These are phyloP conservation scores for Coriaria nepalensis DNA, from an alignment of 306 rosid genomes.

Conservation along the genomic window DNA sequence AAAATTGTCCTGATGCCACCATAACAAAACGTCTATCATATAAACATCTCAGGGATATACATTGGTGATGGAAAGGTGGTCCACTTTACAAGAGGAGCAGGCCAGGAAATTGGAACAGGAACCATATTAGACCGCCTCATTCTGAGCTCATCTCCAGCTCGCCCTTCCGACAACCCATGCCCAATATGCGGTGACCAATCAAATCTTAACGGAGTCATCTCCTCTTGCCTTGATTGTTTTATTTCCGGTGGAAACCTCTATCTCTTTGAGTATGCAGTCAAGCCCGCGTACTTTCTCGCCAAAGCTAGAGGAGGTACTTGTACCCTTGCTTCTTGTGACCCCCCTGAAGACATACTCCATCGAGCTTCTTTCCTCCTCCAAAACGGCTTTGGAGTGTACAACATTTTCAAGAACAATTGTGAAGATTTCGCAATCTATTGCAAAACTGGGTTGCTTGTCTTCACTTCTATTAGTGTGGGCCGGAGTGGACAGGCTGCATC, in stretches of 20 bases:
- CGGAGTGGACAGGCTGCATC: constrained; percentile 57
- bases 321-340: constrained; percentile 44
- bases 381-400: constrained; percentile 52
- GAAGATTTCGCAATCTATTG: constrained; percentile 80
- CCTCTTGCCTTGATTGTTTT: constrained; percentile 57
- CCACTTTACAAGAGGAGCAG: constrained; percentile 54
- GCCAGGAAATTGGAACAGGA: constrained; percentile 31
- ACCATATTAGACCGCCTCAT: constrained; percentile 24
- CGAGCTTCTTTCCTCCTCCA: constrained; percentile 48
- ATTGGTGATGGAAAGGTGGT: constrained; percentile 52
- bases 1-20: constrained; percentile 1
- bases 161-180: constrained; percentile 28
- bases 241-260: constrained; percentile 40
- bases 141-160: constrained; percentile 28
- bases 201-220: constrained; percentile 29
- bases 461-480: constrained; percentile 24
- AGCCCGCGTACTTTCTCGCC: constrained; percentile 31
- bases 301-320: constrained; percentile 69
- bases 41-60: constrained; percentile 43
- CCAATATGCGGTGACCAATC: constrained; percentile 37
- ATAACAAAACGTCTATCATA: constrained; percentile 10
- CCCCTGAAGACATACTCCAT: constrained; percentile 27
- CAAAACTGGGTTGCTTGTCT: constrained; percentile 56
- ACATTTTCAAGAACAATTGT: constrained; percentile 54
- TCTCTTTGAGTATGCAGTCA: constrained; percentile 46